Conservation (phyloP, 495 filamentous ascomycete genomes). For the Neurospora sp. region DNA sequence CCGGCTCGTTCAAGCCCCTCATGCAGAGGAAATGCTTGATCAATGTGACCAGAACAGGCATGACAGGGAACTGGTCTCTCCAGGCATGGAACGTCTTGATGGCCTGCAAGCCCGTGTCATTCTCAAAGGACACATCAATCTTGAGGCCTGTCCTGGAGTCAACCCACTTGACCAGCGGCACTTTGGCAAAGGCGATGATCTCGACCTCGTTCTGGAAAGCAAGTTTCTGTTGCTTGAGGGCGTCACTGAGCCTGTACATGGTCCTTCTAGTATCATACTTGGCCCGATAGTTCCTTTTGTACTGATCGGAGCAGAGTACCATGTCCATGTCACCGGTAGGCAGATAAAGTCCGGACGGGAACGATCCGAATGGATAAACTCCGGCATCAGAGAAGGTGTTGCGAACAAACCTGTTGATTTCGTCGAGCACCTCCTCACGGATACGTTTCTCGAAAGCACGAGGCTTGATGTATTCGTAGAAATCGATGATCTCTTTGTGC, state of each 20-base stretch:
- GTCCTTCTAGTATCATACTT: slow-evolving; percentile 26
- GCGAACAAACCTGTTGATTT: slow-evolving; percentile 45
- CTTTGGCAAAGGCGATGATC: slow-evolving; percentile 63
- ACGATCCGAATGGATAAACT: slow-evolving; percentile 77
- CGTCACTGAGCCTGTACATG: slow-evolving; percentile 37
- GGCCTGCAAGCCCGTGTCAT: slow-evolving; percentile 65
- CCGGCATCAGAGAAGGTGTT: slow-evolving; percentile 43
- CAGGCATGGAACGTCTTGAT: slow-evolving; percentile 70
- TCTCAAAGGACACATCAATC: slow-evolving; percentile 92
- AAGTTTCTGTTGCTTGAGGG: slow-evolving; percentile 40
- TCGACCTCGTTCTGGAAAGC: slow-evolving; percentile 44
- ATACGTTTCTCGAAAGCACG: slow-evolving; percentile 64
- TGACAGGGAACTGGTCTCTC: slow-evolving; percentile 66
- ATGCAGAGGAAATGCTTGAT: slow-evolving; percentile 90
- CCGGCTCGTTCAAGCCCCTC: slow-evolving; percentile 82
- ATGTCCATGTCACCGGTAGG: slow-evolving; percentile 91
- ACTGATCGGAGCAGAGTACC: slow-evolving; percentile 65
- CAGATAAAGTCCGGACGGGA: slow-evolving; percentile 79
- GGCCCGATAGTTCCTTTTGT: slow-evolving; percentile 26
- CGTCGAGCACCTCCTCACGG: slow-evolving; percentile 56
- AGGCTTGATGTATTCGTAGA: slow-evolving; percentile 74
- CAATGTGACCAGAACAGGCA: slow-evolving; percentile 72
- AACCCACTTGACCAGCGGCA: slow-evolving; percentile 86
- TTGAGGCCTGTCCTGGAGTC: slow-evolving; percentile 63
- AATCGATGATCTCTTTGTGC: slow-evolving; percentile 81